Conservation (phyloP, 805 yeast species). For the Saccharomycopsis fibuligera region DNA sequence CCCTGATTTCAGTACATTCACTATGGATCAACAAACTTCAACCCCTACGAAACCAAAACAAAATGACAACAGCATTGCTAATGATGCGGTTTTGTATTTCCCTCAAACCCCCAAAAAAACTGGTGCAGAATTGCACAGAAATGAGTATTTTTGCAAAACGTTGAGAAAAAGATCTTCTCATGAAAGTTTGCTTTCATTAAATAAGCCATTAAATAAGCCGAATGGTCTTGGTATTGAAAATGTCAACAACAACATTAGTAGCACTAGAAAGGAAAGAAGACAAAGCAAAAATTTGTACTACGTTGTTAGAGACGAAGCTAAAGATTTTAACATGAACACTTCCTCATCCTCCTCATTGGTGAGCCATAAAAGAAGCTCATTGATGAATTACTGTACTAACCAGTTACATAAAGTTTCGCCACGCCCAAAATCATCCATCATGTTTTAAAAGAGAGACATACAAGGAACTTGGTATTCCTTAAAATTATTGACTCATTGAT, state of each 20-base stretch:
- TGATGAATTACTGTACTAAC: neutral
- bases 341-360: neutral
- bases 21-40: no score
- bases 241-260: neutral
- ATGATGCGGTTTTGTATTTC: neutral
- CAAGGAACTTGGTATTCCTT: no score
- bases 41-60: neutral
- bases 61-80: neutral
- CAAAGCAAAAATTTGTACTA: conserved; percentile 1
- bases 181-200: conserved; percentile 13
- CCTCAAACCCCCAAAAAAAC: neutral
- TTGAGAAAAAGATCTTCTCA: conserved; percentile 10
- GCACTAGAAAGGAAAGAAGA: neutral
- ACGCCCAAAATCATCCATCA: neutral
- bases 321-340: neutral
- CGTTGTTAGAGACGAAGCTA: neutral
- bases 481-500: no score
- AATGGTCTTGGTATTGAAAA: no score
- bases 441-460: no score
- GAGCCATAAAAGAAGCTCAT: neutral
- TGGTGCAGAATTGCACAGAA: conserved; percentile 1
- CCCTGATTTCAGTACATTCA: conserved; percentile 1
- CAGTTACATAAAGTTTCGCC: conserved; percentile 2
- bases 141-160: conserved; percentile 10
- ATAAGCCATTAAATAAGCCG: conserved; percentile 3